Base-by-base conservation (phyloP, 495 filamentous ascomycete genomes). In the Penicillium pancosmium region DNA sequence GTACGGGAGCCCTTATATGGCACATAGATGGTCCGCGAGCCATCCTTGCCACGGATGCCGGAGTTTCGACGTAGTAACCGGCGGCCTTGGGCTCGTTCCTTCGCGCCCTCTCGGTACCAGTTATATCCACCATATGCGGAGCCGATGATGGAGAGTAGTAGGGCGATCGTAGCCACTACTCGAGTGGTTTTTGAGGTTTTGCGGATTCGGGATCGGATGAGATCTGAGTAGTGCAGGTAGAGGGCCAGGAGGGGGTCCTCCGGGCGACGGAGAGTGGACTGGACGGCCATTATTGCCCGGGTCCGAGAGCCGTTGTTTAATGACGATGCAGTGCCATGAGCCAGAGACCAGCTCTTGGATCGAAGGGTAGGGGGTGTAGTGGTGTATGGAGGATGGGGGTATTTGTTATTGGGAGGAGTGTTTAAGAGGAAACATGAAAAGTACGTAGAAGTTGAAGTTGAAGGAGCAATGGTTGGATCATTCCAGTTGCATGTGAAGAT, bases 11-110 rank as follows among this genome's bases (percentile, higher is more conserved):
- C 81, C 65, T 87, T 90, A 73, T 98, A 96, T 5, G 93, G 92
- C 34, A 99, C 94, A 68, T 92, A 97, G 56, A 99, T 93, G 10
- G 90, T 92, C 50, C 95, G 82, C 11, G 91, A 92, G 35, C 95
- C 95, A 80, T 98, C 94, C 74, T 95, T 96, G 55, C 92, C 90
- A 61, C 88, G 82, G 53, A 98, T 80, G 55, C 92, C 95, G 12
- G 93, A 97, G 73, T 99, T 99, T 43, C 91, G 86, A 48, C 95
- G 88, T 40, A 97, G 73, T 46, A 99, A 78, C 46, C 87, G 85
- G 56, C 84, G 82, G 8, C 91, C 92, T 57, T 87, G 85, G 53
- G 92, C 91, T 68, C 84, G 86, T 71, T 97, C 94, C 57, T 81
- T 87, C 41, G 82, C 84, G 56, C 84, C 79, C 54, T 78, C 81